Evolutionary conservation across 306 rosid genomes (phyloP), one percentile per base, ranked within the genome.

Genomic region (Vigna angularis): DNA sequence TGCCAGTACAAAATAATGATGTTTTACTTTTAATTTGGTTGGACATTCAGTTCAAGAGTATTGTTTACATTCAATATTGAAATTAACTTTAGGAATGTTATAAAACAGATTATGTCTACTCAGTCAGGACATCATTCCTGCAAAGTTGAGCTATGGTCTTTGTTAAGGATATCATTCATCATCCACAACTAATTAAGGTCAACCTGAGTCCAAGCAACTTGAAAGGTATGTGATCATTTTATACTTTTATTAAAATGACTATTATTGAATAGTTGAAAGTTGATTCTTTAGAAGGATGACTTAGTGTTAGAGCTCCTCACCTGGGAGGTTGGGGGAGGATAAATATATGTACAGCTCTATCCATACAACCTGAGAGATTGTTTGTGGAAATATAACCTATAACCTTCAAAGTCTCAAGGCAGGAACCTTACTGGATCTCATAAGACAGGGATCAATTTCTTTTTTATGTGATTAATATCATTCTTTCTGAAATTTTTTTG

Each of bases 81-180:
- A 47, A 47, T 72, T 50, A 24, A 66, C 64, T 78, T 42, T 50
- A 24, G 28, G 65, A 8, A 26, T 70, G 26, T 7, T 85, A 61
- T 61, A 45, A 34, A 65, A 75, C 90, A 89, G 97, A 81, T 87
- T 70, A 78, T 80, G 85, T 78, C 82, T 85, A 81, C 79, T 84
- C 86, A 53, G 72, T 84, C 88, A 81, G 80, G 72, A 84, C 78
- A 81, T 77, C 86, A 32, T 80, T 89, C 88, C 89, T 81, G 81
- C 83, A 84, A 81, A 83, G 81, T 68, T 81, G 86, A 88, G 87
- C 85, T 40, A 62, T 66, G 66, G 85, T 81, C 85, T 82, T 84
- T 76, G 49, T 85, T 73, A 73, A 80, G 85, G 90, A 79, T 80
- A 74, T 81, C 74, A 45, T 74, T 80, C 82, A 74, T 81, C 74